phyloP scores from a whole-genome alignment of 768 basidiomycete genomes.

The Boletus reticuloceps region DNA sequence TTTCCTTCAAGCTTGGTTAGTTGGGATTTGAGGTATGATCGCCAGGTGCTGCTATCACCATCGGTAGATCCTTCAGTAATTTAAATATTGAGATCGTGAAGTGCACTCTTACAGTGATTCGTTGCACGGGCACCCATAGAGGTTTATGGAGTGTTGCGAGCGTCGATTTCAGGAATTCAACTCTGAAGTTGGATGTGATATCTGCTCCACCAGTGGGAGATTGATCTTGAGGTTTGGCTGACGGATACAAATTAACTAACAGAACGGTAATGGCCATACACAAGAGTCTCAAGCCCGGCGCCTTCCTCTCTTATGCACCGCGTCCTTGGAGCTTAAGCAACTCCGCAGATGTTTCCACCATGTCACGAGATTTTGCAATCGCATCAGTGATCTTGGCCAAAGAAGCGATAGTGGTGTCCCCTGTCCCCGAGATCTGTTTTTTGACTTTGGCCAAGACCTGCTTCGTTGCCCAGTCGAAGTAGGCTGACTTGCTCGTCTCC shows the following conservation, averaged over 20 bases:
- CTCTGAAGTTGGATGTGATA: too few species aligned
- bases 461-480: conserved; percentile 72
- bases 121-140: too few species aligned
- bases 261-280: not conserved
- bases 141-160: too few species aligned
- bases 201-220: too few species aligned
- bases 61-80: too few species aligned
- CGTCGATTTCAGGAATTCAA: too few species aligned
- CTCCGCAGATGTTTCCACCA: conserved; percentile 13
- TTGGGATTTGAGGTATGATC: too few species aligned
- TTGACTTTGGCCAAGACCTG: conserved; percentile 44
- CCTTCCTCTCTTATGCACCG: not conserved
- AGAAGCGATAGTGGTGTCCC: conserved; percentile 21
- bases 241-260: not conserved
- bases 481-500: conserved; percentile 74
- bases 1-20: too few species aligned
- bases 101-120: too few species aligned
- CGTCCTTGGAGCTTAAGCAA: not conserved
- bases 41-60: too few species aligned
- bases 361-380: conserved; percentile 18
- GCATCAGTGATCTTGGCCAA: conserved; percentile 17
- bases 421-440: conserved; percentile 13
- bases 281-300: not conserved
- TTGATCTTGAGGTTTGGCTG: too few species aligned
- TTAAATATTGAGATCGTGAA: too few species aligned